Base-by-base conservation (phyloP, 805 yeast genomes). In the Lachancea sp. region DNA sequence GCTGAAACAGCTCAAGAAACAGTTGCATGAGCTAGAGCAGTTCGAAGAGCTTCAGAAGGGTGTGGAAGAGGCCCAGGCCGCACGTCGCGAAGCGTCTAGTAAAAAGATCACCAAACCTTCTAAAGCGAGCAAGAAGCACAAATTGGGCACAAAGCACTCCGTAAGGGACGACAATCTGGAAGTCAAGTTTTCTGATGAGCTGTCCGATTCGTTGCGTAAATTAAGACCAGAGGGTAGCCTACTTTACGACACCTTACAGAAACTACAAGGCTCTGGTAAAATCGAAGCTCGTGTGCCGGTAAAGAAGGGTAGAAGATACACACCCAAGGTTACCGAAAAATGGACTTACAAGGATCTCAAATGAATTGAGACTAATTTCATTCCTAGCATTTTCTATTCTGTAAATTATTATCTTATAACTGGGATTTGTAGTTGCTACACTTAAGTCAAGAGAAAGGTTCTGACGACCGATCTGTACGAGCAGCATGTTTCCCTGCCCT, bases 301-400 rank as follows among this genome's bases (percentile, higher is more conserved):
- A 29, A 78, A 75, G 43, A 71, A 70, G 49, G 77, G 76, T 60
- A 75, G 82, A 58, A 80, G 76, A 59, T 82, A 80, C 56, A 71
- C 78, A 51, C 81, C 74, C 44, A 86, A 83, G 70, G 65, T 83
- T 46, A 83, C 95, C 22, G 96, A 90, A 63, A 90, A 89, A 66
- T 87, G 95, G 94, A 75, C 89, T 24, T 85, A 83, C 67, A 90
- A 90, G 68, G 95, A 90, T 65, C 85, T 84, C 57, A 80, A 81
- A 65, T 81, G 69, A 54, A 16, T 11, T 17, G 34, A 8, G 13
- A 30, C 12, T 4, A 16, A 7, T 30, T 18, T 30, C 34, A n/a
- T 18, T 17, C n/a, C 18, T 20, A 11, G 18, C 26, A 20, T 11
- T 21, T 21, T 32, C 12, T 21, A 21, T 13, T 32, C 8, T 32